A percentile compares a stretch with the other conserved stretches of the same genome.
These are phyloP conservation scores for Lactarius pseudohatsudake DNA, from an alignment of 768 basidiomycete species.

Conservation along the genomic window DNA sequence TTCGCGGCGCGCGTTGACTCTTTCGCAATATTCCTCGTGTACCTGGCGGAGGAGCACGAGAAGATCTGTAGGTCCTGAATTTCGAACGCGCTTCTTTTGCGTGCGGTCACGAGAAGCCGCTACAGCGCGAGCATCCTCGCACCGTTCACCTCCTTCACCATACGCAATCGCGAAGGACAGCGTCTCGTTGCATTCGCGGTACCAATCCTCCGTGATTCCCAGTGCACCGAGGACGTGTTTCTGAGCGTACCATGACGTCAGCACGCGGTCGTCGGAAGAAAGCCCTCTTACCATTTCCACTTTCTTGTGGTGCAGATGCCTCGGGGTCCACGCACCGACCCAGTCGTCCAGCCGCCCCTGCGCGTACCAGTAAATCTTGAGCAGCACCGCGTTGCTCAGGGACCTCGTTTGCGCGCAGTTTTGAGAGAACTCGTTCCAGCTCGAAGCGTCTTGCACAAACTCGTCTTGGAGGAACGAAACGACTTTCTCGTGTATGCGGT, in stretches of 20 bases:
- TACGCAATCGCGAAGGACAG: slow-evolving; percentile 21
- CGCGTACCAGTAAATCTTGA: slow-evolving; percentile 23
- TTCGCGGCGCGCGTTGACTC: slow-evolving; percentile 1
- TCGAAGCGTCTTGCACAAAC: slow-evolving; percentile 10
- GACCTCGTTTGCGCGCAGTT: slow-evolving; percentile 6
- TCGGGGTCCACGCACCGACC: slow-evolving; percentile 14
- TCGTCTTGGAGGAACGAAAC: slow-evolving; percentile 12
- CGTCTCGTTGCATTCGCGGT: slow-evolving; percentile 24
- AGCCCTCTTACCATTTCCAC: slow-evolving; percentile 11
- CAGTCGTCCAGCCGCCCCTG: slow-evolving; percentile 16
- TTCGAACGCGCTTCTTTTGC: slow-evolving; percentile 13
- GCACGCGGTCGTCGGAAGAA: neutral
- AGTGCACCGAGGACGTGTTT: slow-evolving; percentile 18
- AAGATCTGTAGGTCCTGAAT: slow-evolving; percentile 17
- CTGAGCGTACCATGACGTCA: slow-evolving; percentile 2
- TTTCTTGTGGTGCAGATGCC: slow-evolving; percentile 13
- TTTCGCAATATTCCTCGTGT: slow-evolving; percentile 20
- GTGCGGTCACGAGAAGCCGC: slow-evolving; percentile 20
- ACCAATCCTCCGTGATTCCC: slow-evolving; percentile 23
- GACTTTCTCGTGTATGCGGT: slow-evolving; percentile 9
- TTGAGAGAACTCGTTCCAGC: slow-evolving; percentile 21
- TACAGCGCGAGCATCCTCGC: slow-evolving; percentile 18
- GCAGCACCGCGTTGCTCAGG: slow-evolving; percentile 19
- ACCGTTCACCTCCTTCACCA: slow-evolving; percentile 15
- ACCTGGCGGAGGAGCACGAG: slow-evolving; percentile 17